Conservation (phyloP, 257 asterid genomes). For the Marsdenia floribunda region DNA sequence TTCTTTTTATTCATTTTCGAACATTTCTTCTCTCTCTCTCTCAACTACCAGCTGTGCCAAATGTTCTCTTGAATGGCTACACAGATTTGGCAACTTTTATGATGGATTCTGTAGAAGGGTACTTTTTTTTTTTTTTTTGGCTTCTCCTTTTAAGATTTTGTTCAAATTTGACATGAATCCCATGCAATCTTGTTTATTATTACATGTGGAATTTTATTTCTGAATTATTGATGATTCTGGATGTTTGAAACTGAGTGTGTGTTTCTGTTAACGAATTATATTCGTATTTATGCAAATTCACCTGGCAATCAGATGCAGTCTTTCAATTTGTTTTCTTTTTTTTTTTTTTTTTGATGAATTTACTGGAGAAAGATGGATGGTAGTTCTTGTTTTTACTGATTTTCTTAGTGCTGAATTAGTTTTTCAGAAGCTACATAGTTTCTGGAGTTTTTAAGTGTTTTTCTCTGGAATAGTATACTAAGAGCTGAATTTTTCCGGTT, state of each 20-base stretch:
- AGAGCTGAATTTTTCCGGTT: not conserved
- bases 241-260: not conserved
- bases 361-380: not conserved
- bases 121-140: constrained; percentile 13
- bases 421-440: not conserved
- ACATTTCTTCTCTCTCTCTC: constrained; percentile 21
- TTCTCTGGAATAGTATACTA: no score
- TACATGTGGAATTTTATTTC: not conserved
- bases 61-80: constrained; percentile 26
- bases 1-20: constrained; percentile 14
- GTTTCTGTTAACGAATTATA: not conserved
- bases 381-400: constrained; percentile 2
- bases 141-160: constrained; percentile 5
- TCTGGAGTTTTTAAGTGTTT: not conserved
- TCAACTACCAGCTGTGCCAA: constrained; percentile 22
- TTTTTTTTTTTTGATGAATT: constrained; percentile 2
- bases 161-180: not conserved
- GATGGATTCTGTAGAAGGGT: constrained; percentile 30
- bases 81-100: constrained; percentile 26
- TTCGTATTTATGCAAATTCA: not conserved
- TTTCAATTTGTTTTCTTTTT: no score
- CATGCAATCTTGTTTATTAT: constrained; percentile 5
- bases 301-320: not conserved
- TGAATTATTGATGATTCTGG: not conserved
- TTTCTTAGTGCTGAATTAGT: not conserved